These are phyloP conservation scores for Corymbia maculata DNA, from an alignment of 345 rosid genomes.

Conservation along the genomic window DNA sequence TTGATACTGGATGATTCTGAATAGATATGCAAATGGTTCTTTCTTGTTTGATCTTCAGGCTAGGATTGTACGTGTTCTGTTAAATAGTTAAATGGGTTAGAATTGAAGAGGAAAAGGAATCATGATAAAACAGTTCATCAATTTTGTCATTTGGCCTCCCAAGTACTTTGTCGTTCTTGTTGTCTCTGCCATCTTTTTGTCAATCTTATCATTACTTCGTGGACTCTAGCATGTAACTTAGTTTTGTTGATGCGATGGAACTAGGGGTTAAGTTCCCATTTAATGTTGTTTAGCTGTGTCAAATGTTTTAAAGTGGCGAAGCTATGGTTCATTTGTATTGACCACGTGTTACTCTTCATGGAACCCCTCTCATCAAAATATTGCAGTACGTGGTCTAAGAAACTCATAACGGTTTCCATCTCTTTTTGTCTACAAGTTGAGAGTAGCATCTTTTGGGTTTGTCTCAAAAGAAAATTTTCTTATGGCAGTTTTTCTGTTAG, in stretches of 20 bases:
- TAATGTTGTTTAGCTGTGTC: neutral
- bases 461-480: neutral
- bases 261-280: neutral
- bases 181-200: neutral
- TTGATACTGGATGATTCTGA: too few species aligned
- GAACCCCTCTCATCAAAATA: neutral
- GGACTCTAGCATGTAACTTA: neutral
- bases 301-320: neutral
- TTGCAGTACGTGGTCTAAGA: neutral
- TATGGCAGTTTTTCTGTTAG: neutral
- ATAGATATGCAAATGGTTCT: too few species aligned
- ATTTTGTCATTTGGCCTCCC: slow-evolving; percentile 97
- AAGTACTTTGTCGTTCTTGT: slow-evolving; percentile 33
- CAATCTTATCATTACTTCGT: neutral
- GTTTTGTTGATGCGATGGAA: neutral
- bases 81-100: too few species aligned
- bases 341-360: neutral
- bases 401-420: neutral
- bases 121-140: slow-evolving; percentile 97
- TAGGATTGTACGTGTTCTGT: too few species aligned
- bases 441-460: neutral
- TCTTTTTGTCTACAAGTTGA: neutral
- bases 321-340: neutral
- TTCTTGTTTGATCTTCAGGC: too few species aligned
- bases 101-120: neutral